Evolutionary conservation across 164 flowering plant species (phyloP), one percentile per base, ranked within the genome.

Genomic region (Amborella trichopoda): DNA sequence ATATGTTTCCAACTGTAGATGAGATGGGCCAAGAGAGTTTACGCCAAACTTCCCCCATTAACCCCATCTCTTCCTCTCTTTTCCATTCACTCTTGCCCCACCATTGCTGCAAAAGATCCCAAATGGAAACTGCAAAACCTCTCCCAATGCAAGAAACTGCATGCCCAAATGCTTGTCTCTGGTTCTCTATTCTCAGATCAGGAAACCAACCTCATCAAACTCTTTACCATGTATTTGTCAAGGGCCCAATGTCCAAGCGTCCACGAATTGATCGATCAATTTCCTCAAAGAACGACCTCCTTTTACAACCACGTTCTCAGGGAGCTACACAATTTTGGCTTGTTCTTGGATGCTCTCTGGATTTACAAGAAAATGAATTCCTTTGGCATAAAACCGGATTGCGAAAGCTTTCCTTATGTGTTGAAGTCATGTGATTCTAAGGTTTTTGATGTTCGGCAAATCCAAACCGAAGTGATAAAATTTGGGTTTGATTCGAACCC

Each of bases 61-160:
- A 33, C 12, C 12, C 16, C 37, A 3, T 1, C 41, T 38, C 41
- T 6, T 22, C 20, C 41, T 38, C 41, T 16, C 11, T 5, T 5
- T 5, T 21, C 18, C 40, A 1, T 20, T 30, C 34, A 8, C 34
- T 37, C 40, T 14, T 21, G 6, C 41, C 16, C 13, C 13, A n/a
- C 9, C 6, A 16, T 13, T 19, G 0, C 34, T 9, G 34, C 34
- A 9, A 30, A 8, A 38, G 16, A 22, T 6, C 41, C 17, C 11
- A 38, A 6, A 38, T 3, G 20, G 11, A 38, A 38, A 8, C 41
- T 9, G 16, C 3, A 18, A 18, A 9, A 9, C 41, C 16, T 16
- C 16, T 38, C 41, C 8, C 41, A 38, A 38, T 38, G 41, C 41
- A 38, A 38, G 41, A 18, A 16, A 38, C 41, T 38, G 8, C 41